Evolutionary conservation across 2,329 filamentous ascomycete genomes (phyloP).

Genomic region (Chalaropsis ovoidea): DNA sequence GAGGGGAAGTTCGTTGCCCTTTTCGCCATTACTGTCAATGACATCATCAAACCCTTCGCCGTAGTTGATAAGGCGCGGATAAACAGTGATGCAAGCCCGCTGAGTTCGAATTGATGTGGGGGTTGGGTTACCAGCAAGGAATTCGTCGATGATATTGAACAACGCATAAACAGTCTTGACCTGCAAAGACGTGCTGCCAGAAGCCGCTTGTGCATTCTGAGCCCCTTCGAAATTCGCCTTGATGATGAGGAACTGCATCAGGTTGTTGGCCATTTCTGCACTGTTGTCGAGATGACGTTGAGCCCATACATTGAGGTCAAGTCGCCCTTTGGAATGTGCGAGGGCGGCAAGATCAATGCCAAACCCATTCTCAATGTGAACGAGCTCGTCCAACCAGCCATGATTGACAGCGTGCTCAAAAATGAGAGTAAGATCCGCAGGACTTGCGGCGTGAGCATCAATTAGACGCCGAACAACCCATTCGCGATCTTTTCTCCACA

Average conservation of each 20-base stretch:
- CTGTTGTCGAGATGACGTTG: conserved; percentile 57
- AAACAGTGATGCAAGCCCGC: conserved; percentile 79
- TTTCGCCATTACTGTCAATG: conserved; percentile 72
- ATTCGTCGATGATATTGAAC: conserved; percentile 68
- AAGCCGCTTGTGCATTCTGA: conserved; percentile 7
- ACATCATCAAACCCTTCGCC: conserved; percentile 86
- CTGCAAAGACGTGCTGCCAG: conserved; percentile 58
- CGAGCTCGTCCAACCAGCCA: conserved; percentile 72
- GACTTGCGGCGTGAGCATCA: conserved; percentile 69
- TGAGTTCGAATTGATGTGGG: conserved; percentile 71
- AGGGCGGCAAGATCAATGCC: conserved; percentile 78
- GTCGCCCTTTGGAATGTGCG: conserved; percentile 68
- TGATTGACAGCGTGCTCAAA: conserved; percentile 63
- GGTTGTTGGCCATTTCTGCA: conserved; percentile 56
- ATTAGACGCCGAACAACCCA: conserved; percentile 78
- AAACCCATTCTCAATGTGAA: conserved; percentile 70
- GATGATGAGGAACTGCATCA: conserved; percentile 72
- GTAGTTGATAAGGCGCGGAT: conserved; percentile 92
- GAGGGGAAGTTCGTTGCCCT: conserved; percentile 68
- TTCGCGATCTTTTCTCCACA: conserved; percentile 81
- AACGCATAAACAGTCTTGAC: conserved; percentile 77
- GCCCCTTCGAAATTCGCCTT: conserved; percentile 65
- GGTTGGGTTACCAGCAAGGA: conserved; percentile 47
- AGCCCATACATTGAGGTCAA: conserved; percentile 75
- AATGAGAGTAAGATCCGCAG: conserved; percentile 37